Percentiles rank a stretch among this genome's conserved stretches.
Evolutionary conservation across 2,329 filamentous ascomycete species (phyloP).

Genomic region (Chrysosporium queenslandicum): DNA sequence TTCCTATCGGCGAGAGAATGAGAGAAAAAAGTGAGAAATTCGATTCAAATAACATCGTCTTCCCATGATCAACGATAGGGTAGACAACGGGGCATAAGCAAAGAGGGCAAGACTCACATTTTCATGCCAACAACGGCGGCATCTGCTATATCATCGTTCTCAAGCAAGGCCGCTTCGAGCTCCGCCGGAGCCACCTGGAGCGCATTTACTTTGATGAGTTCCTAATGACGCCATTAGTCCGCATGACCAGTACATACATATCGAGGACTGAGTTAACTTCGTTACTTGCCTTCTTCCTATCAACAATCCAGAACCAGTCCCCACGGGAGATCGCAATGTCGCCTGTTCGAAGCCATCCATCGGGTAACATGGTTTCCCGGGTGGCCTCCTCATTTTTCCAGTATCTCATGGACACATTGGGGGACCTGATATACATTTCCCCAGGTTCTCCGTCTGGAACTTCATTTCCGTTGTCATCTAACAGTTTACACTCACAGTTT

Average conservation of each 20-base stretch:
- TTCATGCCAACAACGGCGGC: slow-evolving; percentile 54
- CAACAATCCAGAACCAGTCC: slow-evolving; percentile 80
- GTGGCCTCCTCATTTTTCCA: slow-evolving; percentile 51
- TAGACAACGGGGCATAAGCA: too few species aligned
- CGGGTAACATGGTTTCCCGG: slow-evolving; percentile 45
- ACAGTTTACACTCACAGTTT: slow-evolving; percentile 46
- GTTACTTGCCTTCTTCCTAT: slow-evolving; percentile 49
- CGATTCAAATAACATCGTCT: not conserved
- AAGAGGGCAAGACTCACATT: slow-evolving; percentile 28
- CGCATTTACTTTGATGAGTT: slow-evolving; percentile 54
- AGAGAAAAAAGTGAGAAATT: not conserved
- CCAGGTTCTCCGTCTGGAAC: slow-evolving; percentile 47
- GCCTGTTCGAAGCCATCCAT: slow-evolving; percentile 83
- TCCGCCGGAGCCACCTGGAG: slow-evolving; percentile 62
- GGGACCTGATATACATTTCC: slow-evolving; percentile 56
- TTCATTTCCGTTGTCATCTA: slow-evolving; percentile 46
- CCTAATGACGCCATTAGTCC: slow-evolving; percentile 42
- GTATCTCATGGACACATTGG: slow-evolving; percentile 54
- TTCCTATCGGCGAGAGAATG: slow-evolving; percentile 28
- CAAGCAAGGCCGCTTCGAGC: slow-evolving; percentile 46
- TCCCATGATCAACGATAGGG: too few species aligned
- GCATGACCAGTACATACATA: too few species aligned
- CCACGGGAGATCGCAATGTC: slow-evolving; percentile 69
- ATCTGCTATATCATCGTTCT: slow-evolving; percentile 45
- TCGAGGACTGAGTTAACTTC: too few species aligned